phyloP scores from a whole-genome alignment of 225 moss, liverwort and hornwort genomes.

The Marchantia polymorpha region DNA sequence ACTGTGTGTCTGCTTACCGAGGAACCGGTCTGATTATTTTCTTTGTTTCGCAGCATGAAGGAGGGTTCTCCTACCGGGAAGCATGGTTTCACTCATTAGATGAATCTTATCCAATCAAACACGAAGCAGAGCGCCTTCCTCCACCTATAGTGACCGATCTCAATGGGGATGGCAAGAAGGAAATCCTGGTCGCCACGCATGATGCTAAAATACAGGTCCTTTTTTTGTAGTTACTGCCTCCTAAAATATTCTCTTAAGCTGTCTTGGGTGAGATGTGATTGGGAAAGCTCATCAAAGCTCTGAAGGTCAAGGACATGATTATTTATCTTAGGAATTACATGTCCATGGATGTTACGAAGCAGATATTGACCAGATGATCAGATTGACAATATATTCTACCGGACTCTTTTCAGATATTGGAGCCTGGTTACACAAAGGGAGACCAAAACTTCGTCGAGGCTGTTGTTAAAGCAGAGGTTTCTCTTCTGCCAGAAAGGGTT shows the following conservation, averaged over 20 bases:
- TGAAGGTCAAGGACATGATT: neutral
- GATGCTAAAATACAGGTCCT: constrained; percentile 78
- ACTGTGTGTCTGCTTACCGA: neutral
- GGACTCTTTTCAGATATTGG: constrained; percentile 50
- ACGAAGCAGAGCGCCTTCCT: constrained; percentile 82
- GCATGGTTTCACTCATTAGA: constrained; percentile 84
- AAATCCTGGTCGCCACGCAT: constrained; percentile 72
- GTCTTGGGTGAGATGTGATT: neutral
- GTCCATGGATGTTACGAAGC: neutral
- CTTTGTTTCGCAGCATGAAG: constrained; percentile 66
- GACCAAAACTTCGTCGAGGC: constrained; percentile 77
- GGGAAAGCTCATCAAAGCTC: neutral
- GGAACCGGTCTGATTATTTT: neutral
- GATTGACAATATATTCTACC: neutral
- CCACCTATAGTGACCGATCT: constrained; percentile 78
- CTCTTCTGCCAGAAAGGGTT: constrained; percentile 80
- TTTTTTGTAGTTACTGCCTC: neutral
- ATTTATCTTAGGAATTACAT: neutral
- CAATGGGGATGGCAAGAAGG: constrained; percentile 84
- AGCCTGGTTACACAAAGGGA: constrained; percentile 60
- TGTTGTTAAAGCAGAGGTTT: constrained; percentile 74
- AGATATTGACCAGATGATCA: neutral
- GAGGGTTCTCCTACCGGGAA: constrained; percentile 84
- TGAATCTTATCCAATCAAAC: constrained; percentile 56
- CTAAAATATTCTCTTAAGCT: neutral